Conservation (phyloP, 257 asterid species). For the Striga asiatica region DNA sequence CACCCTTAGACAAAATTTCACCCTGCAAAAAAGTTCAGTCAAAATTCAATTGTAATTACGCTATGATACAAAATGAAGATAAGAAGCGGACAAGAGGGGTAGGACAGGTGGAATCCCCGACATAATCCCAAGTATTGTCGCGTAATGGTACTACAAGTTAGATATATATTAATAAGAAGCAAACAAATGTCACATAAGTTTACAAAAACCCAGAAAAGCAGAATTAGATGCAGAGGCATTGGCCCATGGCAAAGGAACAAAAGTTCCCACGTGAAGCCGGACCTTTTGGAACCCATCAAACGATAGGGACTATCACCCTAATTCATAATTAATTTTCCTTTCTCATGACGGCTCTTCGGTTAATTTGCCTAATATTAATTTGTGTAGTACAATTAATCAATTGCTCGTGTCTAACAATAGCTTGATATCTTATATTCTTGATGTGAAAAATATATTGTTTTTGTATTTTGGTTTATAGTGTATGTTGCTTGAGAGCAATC, state of each 20-base stretch:
- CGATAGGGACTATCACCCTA: conserved; percentile 29
- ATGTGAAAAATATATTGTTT: too few relatives aligned
- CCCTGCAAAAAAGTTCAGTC: too few relatives aligned
- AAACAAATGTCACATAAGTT: conserved; percentile 17
- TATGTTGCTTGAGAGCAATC: too few relatives aligned
- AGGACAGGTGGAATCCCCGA: conserved; percentile 48
- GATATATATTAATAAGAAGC: neutral
- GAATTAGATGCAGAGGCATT: conserved; percentile 17
- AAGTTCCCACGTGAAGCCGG: conserved; percentile 64
- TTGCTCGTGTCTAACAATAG: too few relatives aligned
- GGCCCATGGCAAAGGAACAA: conserved; percentile 31
- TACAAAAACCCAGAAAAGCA: neutral
- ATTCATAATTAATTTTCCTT: conserved; percentile 34
- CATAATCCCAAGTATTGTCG: conserved; percentile 52
- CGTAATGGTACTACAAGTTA: conserved; percentile 15
- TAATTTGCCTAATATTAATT: too few relatives aligned
- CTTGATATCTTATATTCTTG: too few relatives aligned
- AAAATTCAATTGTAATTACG: neutral
- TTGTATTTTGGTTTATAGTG: too few relatives aligned
- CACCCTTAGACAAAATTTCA: too few relatives aligned
- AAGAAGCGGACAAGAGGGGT: conserved; percentile 17
- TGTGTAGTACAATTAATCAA: too few relatives aligned
- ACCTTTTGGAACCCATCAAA: conserved; percentile 29
- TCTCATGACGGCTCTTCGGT: conserved; percentile 16
- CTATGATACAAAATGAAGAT: neutral